phyloP scores from a whole-genome alignment of 2,329 filamentous ascomycete species.

The Penicillium paneum region DNA sequence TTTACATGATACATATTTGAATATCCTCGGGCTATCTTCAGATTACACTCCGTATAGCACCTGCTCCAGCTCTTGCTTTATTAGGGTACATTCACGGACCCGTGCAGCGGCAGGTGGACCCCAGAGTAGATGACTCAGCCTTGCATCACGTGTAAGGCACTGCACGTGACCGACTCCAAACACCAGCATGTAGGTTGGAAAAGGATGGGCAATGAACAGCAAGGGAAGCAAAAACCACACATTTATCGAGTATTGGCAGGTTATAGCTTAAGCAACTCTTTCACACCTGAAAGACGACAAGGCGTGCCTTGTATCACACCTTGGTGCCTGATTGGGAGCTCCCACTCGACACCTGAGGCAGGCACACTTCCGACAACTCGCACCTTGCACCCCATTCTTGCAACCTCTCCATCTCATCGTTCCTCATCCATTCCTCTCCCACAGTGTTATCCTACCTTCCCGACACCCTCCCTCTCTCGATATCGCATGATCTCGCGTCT shows the following conservation, averaged over 20 bases:
- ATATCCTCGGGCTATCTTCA: background rate
- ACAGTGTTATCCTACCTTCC: constrained; percentile 15
- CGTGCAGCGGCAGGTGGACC: background rate
- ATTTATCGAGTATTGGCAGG: background rate
- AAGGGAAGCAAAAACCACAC: background rate
- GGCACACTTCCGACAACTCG: constrained; percentile 21
- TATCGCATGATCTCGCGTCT: constrained; percentile 8
- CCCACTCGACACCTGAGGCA: constrained; percentile 22
- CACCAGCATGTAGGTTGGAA: background rate
- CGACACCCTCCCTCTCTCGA: constrained; percentile 8
- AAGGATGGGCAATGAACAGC: background rate
- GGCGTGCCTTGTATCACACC: background rate
- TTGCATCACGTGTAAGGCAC: background rate
- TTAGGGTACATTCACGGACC: background rate
- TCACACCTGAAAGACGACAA: background rate
- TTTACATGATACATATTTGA: background rate
- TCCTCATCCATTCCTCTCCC: constrained; percentile 19
- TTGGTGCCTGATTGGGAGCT: constrained; percentile 18
- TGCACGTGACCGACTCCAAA: background rate
- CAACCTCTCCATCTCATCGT: constrained; percentile 22
- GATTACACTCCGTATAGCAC: background rate
- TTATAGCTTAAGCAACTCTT: background rate
- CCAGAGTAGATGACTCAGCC: background rate
- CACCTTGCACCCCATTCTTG: constrained; percentile 20
- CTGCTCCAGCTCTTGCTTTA: background rate